Conservation (phyloP, 176 grass and related monocot species). For the Zoysia japonica region DNA sequence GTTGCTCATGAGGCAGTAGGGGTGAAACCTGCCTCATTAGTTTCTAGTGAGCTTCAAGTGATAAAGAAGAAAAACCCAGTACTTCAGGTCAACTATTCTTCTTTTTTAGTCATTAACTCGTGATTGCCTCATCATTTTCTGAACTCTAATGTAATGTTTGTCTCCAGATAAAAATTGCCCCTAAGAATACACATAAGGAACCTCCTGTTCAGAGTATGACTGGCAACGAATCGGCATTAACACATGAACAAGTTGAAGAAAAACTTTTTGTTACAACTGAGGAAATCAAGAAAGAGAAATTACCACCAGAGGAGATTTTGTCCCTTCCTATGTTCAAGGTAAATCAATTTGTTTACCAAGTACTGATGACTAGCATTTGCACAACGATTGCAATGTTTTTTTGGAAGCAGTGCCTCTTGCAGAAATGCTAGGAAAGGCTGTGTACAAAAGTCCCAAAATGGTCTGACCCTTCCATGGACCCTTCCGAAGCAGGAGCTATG, state of each 20-base stretch:
- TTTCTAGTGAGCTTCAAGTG: constrained; percentile 75
- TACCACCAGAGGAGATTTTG: constrained; percentile 85
- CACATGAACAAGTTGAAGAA: constrained; percentile 50
- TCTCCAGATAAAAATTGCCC: constrained; percentile 79
- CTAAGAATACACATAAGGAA: constrained; percentile 54
- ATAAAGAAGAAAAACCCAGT: constrained; percentile 91
- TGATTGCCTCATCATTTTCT: background rate
- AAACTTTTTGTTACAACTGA: constrained; percentile 63
- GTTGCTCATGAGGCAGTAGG: constrained; percentile 92
- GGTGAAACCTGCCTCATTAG: constrained; percentile 64
- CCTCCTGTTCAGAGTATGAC: constrained; percentile 28
- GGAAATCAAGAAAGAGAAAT: constrained; percentile 79
- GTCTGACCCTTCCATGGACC: too few relatives aligned
- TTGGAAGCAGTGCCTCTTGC: too few relatives aligned
- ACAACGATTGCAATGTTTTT: background rate
- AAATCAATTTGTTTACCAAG: background rate
- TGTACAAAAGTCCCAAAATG: too few relatives aligned
- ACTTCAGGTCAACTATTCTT: constrained; percentile 60
- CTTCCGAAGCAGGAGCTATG: too few relatives aligned
- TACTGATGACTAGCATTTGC: constrained; percentile 12
- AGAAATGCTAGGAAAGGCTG: too few relatives aligned
- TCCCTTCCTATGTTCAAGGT: constrained; percentile 98
- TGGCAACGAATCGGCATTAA: constrained; percentile 42
- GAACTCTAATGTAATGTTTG: constrained; percentile 15
- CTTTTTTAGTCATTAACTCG: background rate